phyloP scores from a whole-genome alignment of 257 asterid species.

The Sherardia arvensis region DNA sequence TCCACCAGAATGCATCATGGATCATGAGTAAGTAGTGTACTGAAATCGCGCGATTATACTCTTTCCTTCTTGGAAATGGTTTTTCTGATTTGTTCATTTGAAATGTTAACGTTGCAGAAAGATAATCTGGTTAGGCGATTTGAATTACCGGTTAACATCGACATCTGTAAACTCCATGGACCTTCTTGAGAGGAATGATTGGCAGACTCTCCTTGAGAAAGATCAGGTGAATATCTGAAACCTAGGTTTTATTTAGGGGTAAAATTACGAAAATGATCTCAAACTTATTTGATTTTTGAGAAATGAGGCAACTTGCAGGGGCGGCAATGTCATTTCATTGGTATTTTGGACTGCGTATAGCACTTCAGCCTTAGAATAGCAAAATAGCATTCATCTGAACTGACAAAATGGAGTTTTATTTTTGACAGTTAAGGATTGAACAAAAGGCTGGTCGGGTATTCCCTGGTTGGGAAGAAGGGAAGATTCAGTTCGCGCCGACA shows the following conservation, averaged over 20 bases:
- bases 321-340: no score
- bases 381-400: no score
- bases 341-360: no score
- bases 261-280: no score
- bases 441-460: conserved; percentile 73
- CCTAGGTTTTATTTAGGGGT: no score
- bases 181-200: conserved; percentile 43
- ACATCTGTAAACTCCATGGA: conserved; percentile 32
- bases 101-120: conserved; percentile 36
- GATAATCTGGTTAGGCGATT: conserved; percentile 84
- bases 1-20: conserved; percentile 39
- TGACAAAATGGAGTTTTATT: background rate
- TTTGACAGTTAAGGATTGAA: conserved; percentile 51
- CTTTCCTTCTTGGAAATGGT: no score
- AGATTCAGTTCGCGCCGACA: conserved; percentile 72
- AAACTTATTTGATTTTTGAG: no score
- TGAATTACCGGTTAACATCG: conserved; percentile 68
- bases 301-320: no score
- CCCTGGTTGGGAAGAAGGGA: conserved; percentile 79
- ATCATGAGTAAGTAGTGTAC: conserved; percentile 48
- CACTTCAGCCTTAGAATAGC: no score
- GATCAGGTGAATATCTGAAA: conserved; percentile 49
- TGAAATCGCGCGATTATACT: no score
- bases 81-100: background rate
- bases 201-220: conserved; percentile 60